These are phyloP conservation scores for Fusarium floridanum DNA, from an alignment of 2,329 filamentous ascomycete species.

Conservation along the genomic window DNA sequence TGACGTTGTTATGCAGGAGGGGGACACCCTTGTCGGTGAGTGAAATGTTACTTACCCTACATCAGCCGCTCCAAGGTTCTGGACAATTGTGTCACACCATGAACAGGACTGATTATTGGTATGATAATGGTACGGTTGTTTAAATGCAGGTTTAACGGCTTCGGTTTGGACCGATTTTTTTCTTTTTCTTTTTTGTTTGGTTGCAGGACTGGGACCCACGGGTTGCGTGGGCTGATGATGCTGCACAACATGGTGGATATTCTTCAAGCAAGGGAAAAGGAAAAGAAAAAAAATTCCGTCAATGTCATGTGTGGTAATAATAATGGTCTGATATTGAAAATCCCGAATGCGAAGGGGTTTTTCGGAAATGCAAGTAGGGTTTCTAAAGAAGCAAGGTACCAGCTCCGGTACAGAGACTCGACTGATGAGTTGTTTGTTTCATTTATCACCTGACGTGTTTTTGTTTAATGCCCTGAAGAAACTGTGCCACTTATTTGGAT, in stretches of 20 bases:
- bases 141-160: background rate
- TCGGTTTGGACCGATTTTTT: background rate
- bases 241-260: background rate
- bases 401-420: background rate
- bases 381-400: background rate
- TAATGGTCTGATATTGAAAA: background rate
- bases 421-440: background rate
- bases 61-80: background rate
- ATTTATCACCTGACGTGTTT: background rate
- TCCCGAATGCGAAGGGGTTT: background rate
- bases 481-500: background rate
- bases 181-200: background rate
- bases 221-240: slow-evolving; percentile 3
- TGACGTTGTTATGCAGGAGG: slow-evolving; percentile 37
- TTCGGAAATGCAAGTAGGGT: slow-evolving; percentile 3
- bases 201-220: background rate
- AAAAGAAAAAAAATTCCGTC: background rate
- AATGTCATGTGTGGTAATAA: background rate
- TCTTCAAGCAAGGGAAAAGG: background rate
- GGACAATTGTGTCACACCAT: background rate
- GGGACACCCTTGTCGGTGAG: slow-evolving; percentile 16
- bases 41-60: slow-evolving; percentile 11
- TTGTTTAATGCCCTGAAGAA: background rate
- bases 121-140: background rate
- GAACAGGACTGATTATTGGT: background rate